Evolutionary conservation across 441 rosid genomes (phyloP).

Genomic region (Jatropha podagrica): DNA sequence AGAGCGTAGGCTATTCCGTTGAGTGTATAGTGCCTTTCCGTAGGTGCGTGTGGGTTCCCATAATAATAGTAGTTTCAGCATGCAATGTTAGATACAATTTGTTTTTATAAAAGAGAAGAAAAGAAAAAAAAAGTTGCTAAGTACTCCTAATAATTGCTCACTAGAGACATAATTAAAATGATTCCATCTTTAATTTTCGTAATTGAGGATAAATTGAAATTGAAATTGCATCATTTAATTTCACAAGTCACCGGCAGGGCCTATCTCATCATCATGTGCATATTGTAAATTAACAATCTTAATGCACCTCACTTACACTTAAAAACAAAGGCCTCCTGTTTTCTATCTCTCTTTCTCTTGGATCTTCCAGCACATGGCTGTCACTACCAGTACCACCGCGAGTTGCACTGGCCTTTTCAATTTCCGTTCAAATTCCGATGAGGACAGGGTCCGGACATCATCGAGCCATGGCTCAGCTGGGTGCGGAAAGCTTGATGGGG

Average conservation of each 20-base stretch:
- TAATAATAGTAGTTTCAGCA: background rate
- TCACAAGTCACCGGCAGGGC: slow-evolving; percentile 9
- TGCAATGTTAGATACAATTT: no score
- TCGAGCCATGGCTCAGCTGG: slow-evolving; percentile 37
- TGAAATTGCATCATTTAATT: background rate
- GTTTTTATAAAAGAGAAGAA: no score
- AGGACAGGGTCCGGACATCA: slow-evolving; percentile 33
- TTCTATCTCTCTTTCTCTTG: background rate
- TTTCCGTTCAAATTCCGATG: slow-evolving; percentile 35
- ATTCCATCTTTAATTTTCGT: no score
- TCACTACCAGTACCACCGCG: slow-evolving; percentile 37
- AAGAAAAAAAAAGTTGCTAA: background rate
- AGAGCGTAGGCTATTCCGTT: background rate
- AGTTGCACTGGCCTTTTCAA: slow-evolving; percentile 42
- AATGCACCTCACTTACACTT: background rate
- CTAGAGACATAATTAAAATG: background rate
- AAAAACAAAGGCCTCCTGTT: background rate
- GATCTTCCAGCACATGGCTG: slow-evolving; percentile 39
- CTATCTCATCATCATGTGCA: background rate
- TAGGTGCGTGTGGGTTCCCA: background rate
- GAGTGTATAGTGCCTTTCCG: background rate
- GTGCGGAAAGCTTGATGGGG: slow-evolving; percentile 58
- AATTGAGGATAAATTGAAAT: no score
- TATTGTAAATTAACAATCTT: slow-evolving; percentile 2
- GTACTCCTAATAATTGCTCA: background rate